phyloP scores from a whole-genome alignment of 1,284 basidiomycete species.

The Puccinia hordei region DNA sequence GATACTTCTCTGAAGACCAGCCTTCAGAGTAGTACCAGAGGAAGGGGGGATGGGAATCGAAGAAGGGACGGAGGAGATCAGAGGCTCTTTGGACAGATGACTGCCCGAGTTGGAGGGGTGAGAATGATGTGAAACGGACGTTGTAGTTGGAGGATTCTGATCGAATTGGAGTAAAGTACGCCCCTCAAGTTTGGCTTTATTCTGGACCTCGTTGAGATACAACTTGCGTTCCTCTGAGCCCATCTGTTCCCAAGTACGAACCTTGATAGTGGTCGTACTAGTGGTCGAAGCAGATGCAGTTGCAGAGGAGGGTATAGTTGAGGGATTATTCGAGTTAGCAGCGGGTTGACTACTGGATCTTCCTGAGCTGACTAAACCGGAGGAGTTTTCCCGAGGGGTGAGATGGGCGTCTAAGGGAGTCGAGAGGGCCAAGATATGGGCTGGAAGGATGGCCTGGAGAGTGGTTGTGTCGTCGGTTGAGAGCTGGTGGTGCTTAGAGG shows the following conservation, averaged over 20 bases:
- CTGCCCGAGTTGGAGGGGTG: no score
- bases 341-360: neutral
- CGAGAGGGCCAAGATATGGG: conserved; percentile 27
- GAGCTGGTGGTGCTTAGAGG: neutral
- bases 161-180: conserved; percentile 41
- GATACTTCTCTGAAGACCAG: neutral
- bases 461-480: neutral
- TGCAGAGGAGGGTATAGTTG: neutral
- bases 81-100: neutral
- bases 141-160: no score
- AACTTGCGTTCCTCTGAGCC: conserved; percentile 43
- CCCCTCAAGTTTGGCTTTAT: conserved; percentile 40
- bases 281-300: neutral
- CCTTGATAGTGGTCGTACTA: neutral
- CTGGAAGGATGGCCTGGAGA: conserved; percentile 30
- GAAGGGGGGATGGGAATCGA: neutral
- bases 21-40: neutral
- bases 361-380: no score
- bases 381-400: neutral
- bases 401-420: neutral
- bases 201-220: conserved; percentile 46
- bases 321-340: no score
- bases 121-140: no score
- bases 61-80: neutral
- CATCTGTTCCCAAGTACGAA: conserved; percentile 48